Evolutionary conservation across 2,329 filamentous ascomycete genomes (phyloP), one percentile per base, ranked within the genome.

Genomic region (Kalmusia sp.): DNA sequence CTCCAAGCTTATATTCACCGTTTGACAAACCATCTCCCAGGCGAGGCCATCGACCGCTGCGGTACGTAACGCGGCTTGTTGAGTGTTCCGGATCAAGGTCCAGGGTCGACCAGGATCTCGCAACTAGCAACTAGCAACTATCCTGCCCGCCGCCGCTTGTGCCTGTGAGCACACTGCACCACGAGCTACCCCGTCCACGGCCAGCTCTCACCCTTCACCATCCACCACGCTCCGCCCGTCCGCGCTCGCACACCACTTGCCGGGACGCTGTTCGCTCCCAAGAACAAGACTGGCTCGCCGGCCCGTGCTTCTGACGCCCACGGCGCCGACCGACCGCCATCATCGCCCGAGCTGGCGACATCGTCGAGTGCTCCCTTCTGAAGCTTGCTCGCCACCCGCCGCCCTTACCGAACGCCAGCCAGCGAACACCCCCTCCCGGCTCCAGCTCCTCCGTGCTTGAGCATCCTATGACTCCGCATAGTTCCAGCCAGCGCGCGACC

Each of bases 321-420:
- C 31, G 51, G 31, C 50, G 30, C 46, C 33, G 44, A 45, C 25
- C 24, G 25, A 33, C 25, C 49, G 49, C 51, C 50, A 46, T 38
- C 49, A 44, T 30, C 48, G 30, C 46, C 51, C 3, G 59, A 54
- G 59, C 62, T 45, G 49, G 63, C 62, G 62, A 67, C 65, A 60
- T 69, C 59, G 57, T 38, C 51, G 41, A 56, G 56, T 55, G 34
- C 57, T 51, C 58, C 54, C 51, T 43, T 46, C n/a, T 28, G 33
- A 27, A 54, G 47, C 58, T 45, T 57, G 35, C 56, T 35, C 52
- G 52, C 50, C 54, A 41, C 49, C 33, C 22, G 25, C 46, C 54
- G 31, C 34, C 19, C 17, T 51, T 19, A 11, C 51, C 33, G 9
- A 38, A 17, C 31, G 30, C 40, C 34, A 9, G 19, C 49, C 30